phyloP scores from a whole-genome alignment of 1,284 basidiomycete species.

The Gymnopus androsaceus region DNA sequence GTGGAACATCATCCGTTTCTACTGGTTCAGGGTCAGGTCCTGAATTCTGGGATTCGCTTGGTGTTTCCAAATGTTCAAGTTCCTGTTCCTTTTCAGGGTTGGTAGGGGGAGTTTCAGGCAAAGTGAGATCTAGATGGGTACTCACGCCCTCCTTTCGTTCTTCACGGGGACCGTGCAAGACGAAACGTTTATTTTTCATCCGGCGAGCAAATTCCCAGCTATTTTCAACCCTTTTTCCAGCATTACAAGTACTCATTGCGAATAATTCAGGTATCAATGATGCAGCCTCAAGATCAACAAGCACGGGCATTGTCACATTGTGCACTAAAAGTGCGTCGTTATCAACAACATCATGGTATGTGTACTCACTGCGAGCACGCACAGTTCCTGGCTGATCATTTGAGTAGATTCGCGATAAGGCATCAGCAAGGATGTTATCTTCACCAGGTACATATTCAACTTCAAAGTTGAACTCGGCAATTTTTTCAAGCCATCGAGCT shows the following conservation, averaged over 20 bases:
- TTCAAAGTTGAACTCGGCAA: no score
- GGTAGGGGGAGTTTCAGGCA: not conserved
- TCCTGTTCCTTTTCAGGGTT: not conserved
- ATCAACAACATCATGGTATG: no score
- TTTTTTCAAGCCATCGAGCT: no score
- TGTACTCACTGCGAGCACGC: no score
- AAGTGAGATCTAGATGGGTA: not conserved
- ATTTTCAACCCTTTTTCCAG: not conserved
- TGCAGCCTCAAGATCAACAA: no score
- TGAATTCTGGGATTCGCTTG: no score
- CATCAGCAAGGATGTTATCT: conserved; percentile 20
- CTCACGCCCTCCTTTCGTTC: conserved; percentile 18
- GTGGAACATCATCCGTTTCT: not conserved
- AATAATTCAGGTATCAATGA: not conserved
- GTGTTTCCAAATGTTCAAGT: no score
- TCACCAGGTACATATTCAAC: conserved; percentile 17
- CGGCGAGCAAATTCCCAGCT: conserved; percentile 3
- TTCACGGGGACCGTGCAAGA: not conserved
- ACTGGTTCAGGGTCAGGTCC: not conserved
- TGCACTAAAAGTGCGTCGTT: no score
- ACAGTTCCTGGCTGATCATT: conserved; percentile 25
- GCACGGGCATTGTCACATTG: no score
- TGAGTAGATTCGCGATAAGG: conserved; percentile 21
- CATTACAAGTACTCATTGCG: not conserved
- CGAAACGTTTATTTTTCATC: not conserved